These are phyloP conservation scores for Craspedostauros australis DNA, from an alignment of 108 stramenopile genomes.

Conservation along the genomic window DNA sequence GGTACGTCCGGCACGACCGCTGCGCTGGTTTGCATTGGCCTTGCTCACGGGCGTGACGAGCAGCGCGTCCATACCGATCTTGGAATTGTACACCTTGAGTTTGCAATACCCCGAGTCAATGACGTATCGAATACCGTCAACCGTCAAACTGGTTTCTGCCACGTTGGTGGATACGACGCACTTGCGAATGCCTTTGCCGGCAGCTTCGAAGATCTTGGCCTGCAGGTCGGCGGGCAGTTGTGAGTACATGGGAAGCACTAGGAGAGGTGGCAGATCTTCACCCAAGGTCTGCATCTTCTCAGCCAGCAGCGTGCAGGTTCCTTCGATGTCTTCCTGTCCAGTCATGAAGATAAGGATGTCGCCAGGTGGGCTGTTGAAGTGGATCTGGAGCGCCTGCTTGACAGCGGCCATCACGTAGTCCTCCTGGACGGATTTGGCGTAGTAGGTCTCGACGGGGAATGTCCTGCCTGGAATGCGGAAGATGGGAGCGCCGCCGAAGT, in stretches of 20 bases:
- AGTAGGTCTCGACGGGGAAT: slow-evolving; percentile 93
- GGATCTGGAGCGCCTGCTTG: slow-evolving; percentile 95
- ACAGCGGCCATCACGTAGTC: slow-evolving; percentile 99
- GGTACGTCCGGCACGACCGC: slow-evolving; percentile 95
- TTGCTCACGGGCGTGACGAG: slow-evolving; percentile 93
- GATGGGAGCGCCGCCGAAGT: slow-evolving; percentile 96
- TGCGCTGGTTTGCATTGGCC: slow-evolving; percentile 97
- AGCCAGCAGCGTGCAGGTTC: slow-evolving; percentile 89
- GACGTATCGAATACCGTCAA: slow-evolving; percentile 93
- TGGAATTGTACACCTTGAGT: slow-evolving; percentile 99
- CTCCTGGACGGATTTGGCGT: slow-evolving; percentile 85
- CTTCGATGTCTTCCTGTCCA: slow-evolving; percentile 99
- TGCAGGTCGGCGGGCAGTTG: slow-evolving; percentile 98
- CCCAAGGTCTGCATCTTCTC: slow-evolving; percentile 87
- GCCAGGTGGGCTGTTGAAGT: slow-evolving; percentile 94
- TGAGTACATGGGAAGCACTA: slow-evolving; percentile 98
- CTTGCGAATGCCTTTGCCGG: slow-evolving; percentile 89
- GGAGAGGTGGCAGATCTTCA: slow-evolving; percentile 82
- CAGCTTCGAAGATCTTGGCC: slow-evolving; percentile 96
- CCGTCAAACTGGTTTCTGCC: slow-evolving; percentile 97
- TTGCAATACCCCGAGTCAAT: slow-evolving; percentile 97
- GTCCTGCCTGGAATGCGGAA: slow-evolving; percentile 95
- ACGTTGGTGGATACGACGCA: slow-evolving; percentile 99
- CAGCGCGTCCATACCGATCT: slow-evolving; percentile 99
- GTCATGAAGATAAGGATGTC: slow-evolving; percentile 99